Evolutionary conservation across 2,329 filamentous ascomycete genomes (phyloP).

Genomic region (Venturia nashicola): DNA sequence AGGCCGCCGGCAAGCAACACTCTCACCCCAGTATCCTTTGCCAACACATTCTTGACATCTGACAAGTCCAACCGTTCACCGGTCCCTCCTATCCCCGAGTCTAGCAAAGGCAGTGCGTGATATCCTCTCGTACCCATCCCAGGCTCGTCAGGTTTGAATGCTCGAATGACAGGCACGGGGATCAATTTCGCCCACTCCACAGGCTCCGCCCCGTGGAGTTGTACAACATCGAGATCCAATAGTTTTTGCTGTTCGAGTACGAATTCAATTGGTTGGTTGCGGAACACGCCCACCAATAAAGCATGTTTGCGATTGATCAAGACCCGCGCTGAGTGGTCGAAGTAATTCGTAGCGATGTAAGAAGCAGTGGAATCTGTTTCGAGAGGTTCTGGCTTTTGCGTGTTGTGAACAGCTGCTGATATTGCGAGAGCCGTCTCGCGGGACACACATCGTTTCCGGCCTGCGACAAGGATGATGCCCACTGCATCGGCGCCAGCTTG

Average conservation of each 20-base stretch:
- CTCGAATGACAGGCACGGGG: constrained; percentile 80
- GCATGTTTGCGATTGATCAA: constrained; percentile 47
- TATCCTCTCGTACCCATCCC: constrained; percentile 65
- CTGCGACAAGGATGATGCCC: constrained; percentile 81
- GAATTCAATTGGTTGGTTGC: constrained; percentile 75
- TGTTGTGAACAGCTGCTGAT: constrained; percentile 60
- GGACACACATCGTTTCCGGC: constrained; percentile 66
- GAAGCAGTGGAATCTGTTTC: constrained; percentile 15
- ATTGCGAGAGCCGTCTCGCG: constrained; percentile 71
- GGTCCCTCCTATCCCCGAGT: constrained; percentile 72
- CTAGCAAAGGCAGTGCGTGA: constrained; percentile 72
- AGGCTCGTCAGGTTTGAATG: constrained; percentile 66
- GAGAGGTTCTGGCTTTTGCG: constrained; percentile 22
- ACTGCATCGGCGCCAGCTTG: constrained; percentile 83
- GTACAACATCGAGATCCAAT: constrained; percentile 74
- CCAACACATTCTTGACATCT: constrained; percentile 54
- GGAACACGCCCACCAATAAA: constrained; percentile 85
- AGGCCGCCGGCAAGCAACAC: constrained; percentile 80
- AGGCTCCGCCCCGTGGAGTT: constrained; percentile 86
- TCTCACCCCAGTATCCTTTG: constrained; percentile 55
- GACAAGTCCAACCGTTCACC: constrained; percentile 65
- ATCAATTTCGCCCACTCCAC: constrained; percentile 84
- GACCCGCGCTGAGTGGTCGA: constrained; percentile 41
- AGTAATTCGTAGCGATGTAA: constrained; percentile 47
- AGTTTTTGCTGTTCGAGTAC: constrained; percentile 65